These are phyloP conservation scores for Sclerotiophoma versabilis DNA, from an alignment of 2,329 filamentous ascomycete species.

Conservation along the genomic window DNA sequence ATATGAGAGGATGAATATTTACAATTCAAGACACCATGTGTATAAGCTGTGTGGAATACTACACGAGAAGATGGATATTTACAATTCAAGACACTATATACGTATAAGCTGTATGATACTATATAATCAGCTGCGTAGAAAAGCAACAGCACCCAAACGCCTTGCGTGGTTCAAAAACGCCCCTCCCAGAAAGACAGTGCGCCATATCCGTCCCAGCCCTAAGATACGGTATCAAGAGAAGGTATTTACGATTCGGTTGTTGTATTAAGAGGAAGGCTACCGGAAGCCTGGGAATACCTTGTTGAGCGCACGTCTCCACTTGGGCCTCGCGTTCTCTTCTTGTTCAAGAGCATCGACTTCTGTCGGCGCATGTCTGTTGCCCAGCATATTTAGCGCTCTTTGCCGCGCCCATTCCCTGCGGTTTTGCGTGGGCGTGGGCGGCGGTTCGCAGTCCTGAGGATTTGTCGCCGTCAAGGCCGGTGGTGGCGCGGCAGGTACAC, in stretches of 20 bases:
- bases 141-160: background rate
- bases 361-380: constrained; percentile 34
- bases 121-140: no score
- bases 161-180: no score
- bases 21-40: no score
- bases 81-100: no score
- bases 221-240: constrained; percentile 5
- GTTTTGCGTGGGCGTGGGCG: constrained; percentile 25
- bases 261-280: background rate
- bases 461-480: background rate
- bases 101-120: no score
- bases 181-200: no score
- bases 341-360: constrained; percentile 1
- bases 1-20: no score
- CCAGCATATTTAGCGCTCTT: constrained; percentile 54
- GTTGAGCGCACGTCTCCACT: constrained; percentile 39
- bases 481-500: background rate
- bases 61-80: no score
- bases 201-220: no score
- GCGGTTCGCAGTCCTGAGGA: constrained; percentile 3
- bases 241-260: background rate
- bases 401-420: constrained; percentile 56
- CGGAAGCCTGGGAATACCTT: constrained; percentile 47
- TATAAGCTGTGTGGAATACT: no score
- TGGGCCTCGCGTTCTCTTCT: constrained; percentile 30